Evolutionary conservation across 805 yeast species (phyloP), one percentile per base, ranked within the genome.

Genomic region (Starmerella powellii): DNA sequence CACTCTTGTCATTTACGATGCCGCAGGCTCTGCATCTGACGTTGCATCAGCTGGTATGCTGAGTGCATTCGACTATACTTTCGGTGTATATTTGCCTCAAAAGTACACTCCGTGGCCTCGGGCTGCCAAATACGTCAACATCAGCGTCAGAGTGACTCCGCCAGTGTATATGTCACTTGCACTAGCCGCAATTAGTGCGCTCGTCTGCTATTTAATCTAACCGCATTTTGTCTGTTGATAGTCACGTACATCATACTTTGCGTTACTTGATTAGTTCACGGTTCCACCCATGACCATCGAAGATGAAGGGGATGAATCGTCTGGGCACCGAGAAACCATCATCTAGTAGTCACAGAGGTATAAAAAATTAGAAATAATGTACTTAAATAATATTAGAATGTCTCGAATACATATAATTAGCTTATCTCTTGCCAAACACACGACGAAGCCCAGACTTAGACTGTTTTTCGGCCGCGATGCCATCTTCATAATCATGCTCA

Each of bases 1-100:
- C 45, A 63, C 63, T 2, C 59, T 64, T 21, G 40, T 49, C 19
- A 62, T 64, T 23, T 63, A 58, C 47, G 65, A 64, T 44, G 49
- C 66, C 3, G 40, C 49, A 16, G 47, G 51, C 10, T 50, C 56
- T 12, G 42, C 55, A 19, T 36, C 56, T n/a, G 57, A 56, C 3
- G 42, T 46, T 3, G 56, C 64, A 2, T 34, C 48, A 1, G 65
- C 67, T 3, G 69, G 69, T 1, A 48, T 52, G 28, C 52, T 64
- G 34, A 45, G 55, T n/a, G 51, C 63, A 3, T 55, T 56, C 39
- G 31, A 41, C 30, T 59, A 52, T 34, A 41, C 49, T 6, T 64
- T 64, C 44, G 68, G 65, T 21, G 52, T 65, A 35, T 64, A 64
- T 47, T 37, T 50, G 1, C 64, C 66, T 1, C 65, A 64, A 48